Percentiles rank a stretch among this genome's conserved stretches.
Evolutionary conservation across 495 filamentous ascomycete species (phyloP).

Genomic region (Acidiella bohemica): DNA sequence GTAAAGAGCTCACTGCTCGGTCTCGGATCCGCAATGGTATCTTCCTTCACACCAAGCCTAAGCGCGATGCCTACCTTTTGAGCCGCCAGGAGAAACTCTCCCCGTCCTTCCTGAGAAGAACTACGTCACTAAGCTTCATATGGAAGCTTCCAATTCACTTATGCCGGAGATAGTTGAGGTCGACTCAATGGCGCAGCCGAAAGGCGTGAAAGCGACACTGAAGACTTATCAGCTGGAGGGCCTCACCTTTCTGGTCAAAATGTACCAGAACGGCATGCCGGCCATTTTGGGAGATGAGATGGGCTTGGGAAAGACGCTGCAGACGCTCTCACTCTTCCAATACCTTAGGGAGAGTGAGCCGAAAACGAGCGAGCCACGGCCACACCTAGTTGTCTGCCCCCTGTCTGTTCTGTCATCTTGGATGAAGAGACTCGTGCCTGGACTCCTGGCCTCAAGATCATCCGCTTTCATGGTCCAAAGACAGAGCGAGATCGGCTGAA

Average conservation of each 20-base stretch:
- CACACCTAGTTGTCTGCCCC: conserved; percentile 48
- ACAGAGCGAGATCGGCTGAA: conserved; percentile 39
- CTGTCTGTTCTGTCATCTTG: conserved; percentile 45
- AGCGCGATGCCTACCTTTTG: conserved; percentile 38
- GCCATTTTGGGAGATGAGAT: conserved; percentile 50
- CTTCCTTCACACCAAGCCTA: conserved; percentile 32
- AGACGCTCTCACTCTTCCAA: conserved; percentile 45
- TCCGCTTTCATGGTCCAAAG: conserved; percentile 43
- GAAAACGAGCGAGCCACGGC: conserved; percentile 22
- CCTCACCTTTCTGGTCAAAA: conserved; percentile 45
- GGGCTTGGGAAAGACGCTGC: conserved; percentile 51
- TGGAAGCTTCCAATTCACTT: conserved; percentile 7
- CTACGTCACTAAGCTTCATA: conserved; percentile 35
- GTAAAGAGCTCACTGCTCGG: conserved; percentile 26
- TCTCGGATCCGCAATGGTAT: conserved; percentile 36
- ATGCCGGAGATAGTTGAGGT: conserved; percentile 28
- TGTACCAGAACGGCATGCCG: conserved; percentile 45
- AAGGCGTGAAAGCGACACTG: conserved; percentile 37
- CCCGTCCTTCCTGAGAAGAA: conserved; percentile 41
- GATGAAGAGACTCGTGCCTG: conserved; percentile 45
- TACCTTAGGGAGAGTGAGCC: conserved; percentile 34
- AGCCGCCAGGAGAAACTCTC: conserved; percentile 40
- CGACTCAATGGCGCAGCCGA: conserved; percentile 37
- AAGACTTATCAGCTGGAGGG: conserved; percentile 53
- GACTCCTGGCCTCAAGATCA: conserved; percentile 42